Evolutionary conservation across 2,329 filamentous ascomycete species (phyloP), one percentile per base, ranked within the genome.

Genomic region (Fusarium armeniacum): DNA sequence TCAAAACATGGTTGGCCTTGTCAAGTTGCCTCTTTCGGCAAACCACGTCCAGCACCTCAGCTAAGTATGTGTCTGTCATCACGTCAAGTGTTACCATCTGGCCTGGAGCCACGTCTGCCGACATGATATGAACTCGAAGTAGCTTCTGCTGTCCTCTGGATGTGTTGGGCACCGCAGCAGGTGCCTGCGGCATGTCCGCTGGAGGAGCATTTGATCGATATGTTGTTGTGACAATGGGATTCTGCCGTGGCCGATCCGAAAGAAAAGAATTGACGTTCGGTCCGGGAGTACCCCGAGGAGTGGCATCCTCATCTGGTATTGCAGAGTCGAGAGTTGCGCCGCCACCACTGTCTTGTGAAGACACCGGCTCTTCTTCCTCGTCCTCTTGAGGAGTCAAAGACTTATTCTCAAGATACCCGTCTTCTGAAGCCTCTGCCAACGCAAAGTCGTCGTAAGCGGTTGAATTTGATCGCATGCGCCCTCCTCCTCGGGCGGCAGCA

Each of bases 381-480:
- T 87, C 86, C 63, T 89, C 91, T 53, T 91, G 84, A 7, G 91
- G 91, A 5, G 91, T 93, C 55, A 88, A 76, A 41, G 81, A 83
- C 75, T 92, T 88, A 73, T 94, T 94, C 58, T 92, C 89, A 57
- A 84, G 83, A 72, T 89, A 91, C 73, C 92, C 90, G 13, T 86
- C 86, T 60, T 88, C 84, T 2, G 88, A 90, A 5, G 93, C 93
- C 74, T 90, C 87, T 15, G 93, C 91, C 28, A 97, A 83, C 15
- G 90, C 93, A 78, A 97, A 95, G 71, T 96, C 93, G 73, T 95
- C 92, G 82, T 90, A 93, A 1, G 91, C 89, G 75, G 91, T 93
- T 24, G 91, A 92, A 69, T 92, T 90, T 62, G 91, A 88, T 58
- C 92, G 85, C 65, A 84, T 83, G 50, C 86, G 80, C 7, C 83